phyloP scores from a whole-genome alignment of 257 asterid species.

The Solanum medicagineum region DNA sequence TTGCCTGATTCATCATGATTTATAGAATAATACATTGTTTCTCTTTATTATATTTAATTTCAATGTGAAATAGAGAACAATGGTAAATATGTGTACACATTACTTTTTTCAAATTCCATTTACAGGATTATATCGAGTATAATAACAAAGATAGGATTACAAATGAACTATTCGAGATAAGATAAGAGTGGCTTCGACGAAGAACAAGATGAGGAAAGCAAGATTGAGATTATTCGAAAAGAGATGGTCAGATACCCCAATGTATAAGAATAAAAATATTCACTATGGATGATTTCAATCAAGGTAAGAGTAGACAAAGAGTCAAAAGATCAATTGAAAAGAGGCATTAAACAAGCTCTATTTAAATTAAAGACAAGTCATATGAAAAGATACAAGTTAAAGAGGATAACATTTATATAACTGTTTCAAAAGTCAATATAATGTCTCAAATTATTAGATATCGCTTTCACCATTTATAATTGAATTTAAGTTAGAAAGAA shows the following conservation, averaged over 20 bases:
- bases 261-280: not conserved
- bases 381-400: not conserved
- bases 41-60: not conserved
- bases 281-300: not conserved
- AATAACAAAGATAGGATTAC: not conserved
- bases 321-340: not conserved
- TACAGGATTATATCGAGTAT: too few relatives aligned
- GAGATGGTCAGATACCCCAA: not conserved
- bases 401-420: not conserved
- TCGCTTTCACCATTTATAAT: not conserved
- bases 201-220: too few relatives aligned
- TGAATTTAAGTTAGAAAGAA: not conserved
- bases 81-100: not conserved
- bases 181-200: not conserved
- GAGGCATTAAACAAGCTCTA: not conserved
- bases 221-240: fast-evolving
- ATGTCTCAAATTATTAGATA: not conserved
- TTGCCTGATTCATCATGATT: not conserved
- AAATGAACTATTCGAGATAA: too few relatives aligned
- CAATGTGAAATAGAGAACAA: too few relatives aligned
- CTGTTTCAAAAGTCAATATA: not conserved
- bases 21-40: not conserved
- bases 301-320: not conserved
- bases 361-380: not conserved
- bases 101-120: not conserved